These are phyloP conservation scores for Seiridium unicorne DNA, from an alignment of 2,329 filamentous ascomycete species.

Conservation along the genomic window DNA sequence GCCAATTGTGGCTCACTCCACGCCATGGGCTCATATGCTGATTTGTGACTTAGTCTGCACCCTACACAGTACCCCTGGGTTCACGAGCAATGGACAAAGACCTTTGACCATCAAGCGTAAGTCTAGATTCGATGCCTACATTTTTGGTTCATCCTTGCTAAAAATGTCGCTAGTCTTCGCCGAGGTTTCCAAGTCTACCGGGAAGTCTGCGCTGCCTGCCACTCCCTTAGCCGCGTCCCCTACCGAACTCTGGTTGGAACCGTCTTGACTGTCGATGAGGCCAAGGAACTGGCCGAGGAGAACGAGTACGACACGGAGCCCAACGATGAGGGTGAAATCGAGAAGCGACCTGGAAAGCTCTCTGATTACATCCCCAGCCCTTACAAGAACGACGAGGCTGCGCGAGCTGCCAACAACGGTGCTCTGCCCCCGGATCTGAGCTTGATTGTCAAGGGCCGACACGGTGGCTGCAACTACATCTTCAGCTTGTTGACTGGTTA, in stretches of 20 bases:
- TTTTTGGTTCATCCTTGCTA: neutral
- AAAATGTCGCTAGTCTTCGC: constrained; percentile 67
- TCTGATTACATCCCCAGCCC: constrained; percentile 93
- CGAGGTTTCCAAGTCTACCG: constrained; percentile 99
- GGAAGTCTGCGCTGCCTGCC: constrained; percentile 96
- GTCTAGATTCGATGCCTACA: constrained; percentile 30
- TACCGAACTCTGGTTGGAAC: constrained; percentile 90
- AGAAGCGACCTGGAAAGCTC: constrained; percentile 97
- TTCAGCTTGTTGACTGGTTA: constrained; percentile 97
- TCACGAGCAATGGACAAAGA: constrained; percentile 87
- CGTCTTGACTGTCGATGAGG: constrained; percentile 94
- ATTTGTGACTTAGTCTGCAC: constrained; percentile 68
- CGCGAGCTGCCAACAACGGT: constrained; percentile 96
- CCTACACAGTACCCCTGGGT: constrained; percentile 93
- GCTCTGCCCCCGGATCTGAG: constrained; percentile 96
- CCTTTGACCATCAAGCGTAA: constrained; percentile 96
- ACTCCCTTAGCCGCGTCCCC: constrained; percentile 91
- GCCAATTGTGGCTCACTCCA: neutral
- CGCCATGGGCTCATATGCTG: neutral
- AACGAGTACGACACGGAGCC: constrained; percentile 98
- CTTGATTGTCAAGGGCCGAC: constrained; percentile 94
- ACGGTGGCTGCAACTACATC: constrained; percentile 98
- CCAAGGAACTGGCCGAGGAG: constrained; percentile 95
- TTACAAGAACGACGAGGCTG: constrained; percentile 99
- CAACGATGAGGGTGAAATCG: constrained; percentile 96